Base-by-base conservation (phyloP, 1,284 basidiomycete species). In the Tilletia indica region DNA sequence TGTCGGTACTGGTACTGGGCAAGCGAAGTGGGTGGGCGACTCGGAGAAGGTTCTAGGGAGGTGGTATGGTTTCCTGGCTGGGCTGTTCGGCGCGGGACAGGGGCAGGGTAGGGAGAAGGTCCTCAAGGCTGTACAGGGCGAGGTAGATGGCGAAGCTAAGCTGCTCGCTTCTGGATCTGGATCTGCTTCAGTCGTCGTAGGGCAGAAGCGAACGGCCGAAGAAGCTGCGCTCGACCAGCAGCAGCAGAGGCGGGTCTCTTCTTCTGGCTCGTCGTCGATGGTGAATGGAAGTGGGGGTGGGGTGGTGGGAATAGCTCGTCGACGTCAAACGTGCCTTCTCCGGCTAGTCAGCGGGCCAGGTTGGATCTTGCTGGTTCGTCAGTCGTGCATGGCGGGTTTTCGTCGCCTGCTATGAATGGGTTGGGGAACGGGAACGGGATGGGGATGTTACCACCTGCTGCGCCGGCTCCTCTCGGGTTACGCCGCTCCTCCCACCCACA, bases 201-300 rank as follows among this genome's bases (percentile, higher is more conserved):
- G 61, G 5, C 61, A 64, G 61, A 64, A 64, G 61, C 31, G 61
- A 14, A 38, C 36, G 9, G 61, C 61, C 36, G 61, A 64, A 19
- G 61, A 64, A 38, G 61, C 61, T 39, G 61, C 61, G 12, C 34
- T 64, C 1, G 61, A 38, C 4, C 25, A 31, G 25, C 25, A 31
- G 25, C 25, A 31, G 25, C 25, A 31, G 25, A 31, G 25, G 25
- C 0, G 25, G 42, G 42, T 8, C 1, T 8, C 42, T 45, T 14
- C 42, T 45, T 45, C 42, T 45, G 9, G 42, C 25, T 45, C 42
- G 9, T 45, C 42, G 42, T 45, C 56, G 11, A 31, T 58, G 21
- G 4, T 25, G 25, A 58, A 58, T 14, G 56, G 56, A 12, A 25
- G 25, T 31, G 56, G 4, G 21, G 56, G 61, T 19, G 16, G 31